These are phyloP conservation scores for Aspergillus sparsus DNA, from an alignment of 495 filamentous ascomycete species.

Conservation along the genomic window DNA sequence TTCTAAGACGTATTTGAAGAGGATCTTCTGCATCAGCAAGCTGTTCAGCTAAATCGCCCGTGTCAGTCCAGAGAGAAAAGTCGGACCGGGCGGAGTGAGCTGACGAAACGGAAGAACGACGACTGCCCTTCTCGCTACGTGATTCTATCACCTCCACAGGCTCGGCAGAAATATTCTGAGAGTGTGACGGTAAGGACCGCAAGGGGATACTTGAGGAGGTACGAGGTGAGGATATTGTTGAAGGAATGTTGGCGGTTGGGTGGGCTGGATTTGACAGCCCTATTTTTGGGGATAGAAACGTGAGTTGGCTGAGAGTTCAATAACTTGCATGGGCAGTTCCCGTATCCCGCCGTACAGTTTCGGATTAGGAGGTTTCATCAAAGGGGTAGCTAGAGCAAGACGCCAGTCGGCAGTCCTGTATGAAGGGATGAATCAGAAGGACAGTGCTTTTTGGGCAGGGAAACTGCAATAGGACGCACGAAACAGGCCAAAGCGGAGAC, in stretches of 20 bases:
- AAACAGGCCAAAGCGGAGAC: slow-evolving; percentile 10
- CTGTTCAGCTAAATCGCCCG: slow-evolving; percentile 91
- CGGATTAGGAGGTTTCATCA: slow-evolving; percentile 5
- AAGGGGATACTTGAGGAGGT: slow-evolving; percentile 57
- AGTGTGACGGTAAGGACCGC: slow-evolving; percentile 50
- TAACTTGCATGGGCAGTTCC: slow-evolving; percentile 3
- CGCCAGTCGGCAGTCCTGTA: slow-evolving; percentile 3
- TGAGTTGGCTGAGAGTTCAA: slow-evolving; percentile 7
- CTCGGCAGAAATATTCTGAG: slow-evolving; percentile 36
- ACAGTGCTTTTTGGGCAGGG: slow-evolving; percentile 5
- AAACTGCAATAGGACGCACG: slow-evolving; percentile 13
- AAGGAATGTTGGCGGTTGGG: slow-evolving; percentile 61
- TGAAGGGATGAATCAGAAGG: slow-evolving; percentile 12
- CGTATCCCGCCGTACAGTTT: slow-evolving; percentile 13
- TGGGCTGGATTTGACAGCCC: slow-evolving; percentile 52
- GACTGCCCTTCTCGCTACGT: slow-evolving; percentile 50
- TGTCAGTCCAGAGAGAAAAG: slow-evolving; percentile 85
- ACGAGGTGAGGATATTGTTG: slow-evolving; percentile 50
- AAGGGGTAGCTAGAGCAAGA: slow-evolving; percentile 14
- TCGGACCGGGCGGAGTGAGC: slow-evolving; percentile 66
- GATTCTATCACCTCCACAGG: slow-evolving; percentile 40
- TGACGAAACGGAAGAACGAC: slow-evolving; percentile 56
- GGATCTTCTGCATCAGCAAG: slow-evolving; percentile 79
- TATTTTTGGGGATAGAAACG: slow-evolving; percentile 14
- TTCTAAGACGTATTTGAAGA: slow-evolving; percentile 61